Evolutionary conservation across 768 basidiomycete species (phyloP).

Genomic region (Suillus weaverae): DNA sequence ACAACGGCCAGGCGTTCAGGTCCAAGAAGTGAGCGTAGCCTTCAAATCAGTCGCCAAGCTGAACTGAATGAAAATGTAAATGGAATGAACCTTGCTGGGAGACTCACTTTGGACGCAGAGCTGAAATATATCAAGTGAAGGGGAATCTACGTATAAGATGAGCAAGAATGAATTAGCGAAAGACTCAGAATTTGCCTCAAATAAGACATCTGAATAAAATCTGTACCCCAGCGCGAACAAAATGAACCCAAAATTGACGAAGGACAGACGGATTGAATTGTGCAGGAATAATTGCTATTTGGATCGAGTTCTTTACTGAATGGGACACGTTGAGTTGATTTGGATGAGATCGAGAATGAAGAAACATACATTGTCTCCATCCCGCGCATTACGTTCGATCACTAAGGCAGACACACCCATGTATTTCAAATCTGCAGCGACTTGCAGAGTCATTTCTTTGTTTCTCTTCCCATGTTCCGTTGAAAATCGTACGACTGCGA

Average conservation of each 20-base stretch:
- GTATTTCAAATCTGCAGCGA: conserved; percentile 60
- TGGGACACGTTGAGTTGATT: neutral
- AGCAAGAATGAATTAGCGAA: neutral
- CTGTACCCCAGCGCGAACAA: conserved; percentile 24
- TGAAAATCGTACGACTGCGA: conserved; percentile 41
- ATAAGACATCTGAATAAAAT: conserved; percentile 57
- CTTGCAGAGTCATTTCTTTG: conserved; percentile 46
- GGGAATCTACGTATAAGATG: conserved; percentile 44
- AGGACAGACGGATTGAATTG: conserved; percentile 46
- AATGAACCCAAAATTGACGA: conserved; percentile 6
- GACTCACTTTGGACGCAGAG: conserved; percentile 48
- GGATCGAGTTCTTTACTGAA: conserved; percentile 55
- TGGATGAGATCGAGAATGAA: neutral
- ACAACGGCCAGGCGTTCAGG: conserved; percentile 59
- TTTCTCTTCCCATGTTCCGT: conserved; percentile 51
- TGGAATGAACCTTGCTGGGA: neutral
- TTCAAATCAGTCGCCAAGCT: conserved; percentile 67
- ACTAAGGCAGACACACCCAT: conserved; percentile 53
- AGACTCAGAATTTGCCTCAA: conserved; percentile 38
- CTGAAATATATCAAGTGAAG: conserved; percentile 49
- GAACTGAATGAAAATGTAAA: conserved; percentile 28
- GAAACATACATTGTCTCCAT: conserved; percentile 45
- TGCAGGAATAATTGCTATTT: conserved; percentile 55
- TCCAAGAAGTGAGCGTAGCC: conserved; percentile 57
- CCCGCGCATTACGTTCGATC: conserved; percentile 48